Evolutionary conservation across 495 filamentous ascomycete species (phyloP).

Genomic region (Chlorociboria aeruginascens): DNA sequence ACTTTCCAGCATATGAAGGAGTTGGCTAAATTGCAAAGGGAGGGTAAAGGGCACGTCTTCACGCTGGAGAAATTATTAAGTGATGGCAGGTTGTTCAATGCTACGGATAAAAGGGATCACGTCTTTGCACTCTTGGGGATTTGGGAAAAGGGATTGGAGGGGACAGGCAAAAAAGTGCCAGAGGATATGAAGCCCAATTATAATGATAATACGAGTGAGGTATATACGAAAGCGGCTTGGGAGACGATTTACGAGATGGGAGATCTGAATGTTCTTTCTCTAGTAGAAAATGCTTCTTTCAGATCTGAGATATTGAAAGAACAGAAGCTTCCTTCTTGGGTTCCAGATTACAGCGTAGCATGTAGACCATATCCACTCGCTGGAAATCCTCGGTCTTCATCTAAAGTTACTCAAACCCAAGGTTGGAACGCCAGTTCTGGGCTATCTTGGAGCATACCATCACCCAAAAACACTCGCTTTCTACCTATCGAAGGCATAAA

Average conservation of each 20-base stretch:
- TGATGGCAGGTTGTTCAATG: slow-evolving; percentile 10
- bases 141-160: background rate
- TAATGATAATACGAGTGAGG: background rate
- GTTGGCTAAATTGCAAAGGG: background rate
- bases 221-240: slow-evolving; percentile 9
- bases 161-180: background rate
- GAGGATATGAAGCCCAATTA: background rate
- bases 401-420: too few species aligned
- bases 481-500: too few species aligned
- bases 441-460: too few species aligned
- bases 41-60: background rate
- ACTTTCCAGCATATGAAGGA: slow-evolving; percentile 10
- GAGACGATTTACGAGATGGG: slow-evolving; percentile 11
- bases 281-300: slow-evolving; percentile 2
- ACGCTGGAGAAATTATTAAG: slow-evolving; percentile 8
- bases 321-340: slow-evolving; percentile 13
- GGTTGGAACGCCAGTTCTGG: too few species aligned
- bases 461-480: too few species aligned
- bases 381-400: too few species aligned
- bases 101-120: slow-evolving; percentile 8
- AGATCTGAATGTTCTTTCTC: slow-evolving; percentile 11
- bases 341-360: slow-evolving; percentile 13
- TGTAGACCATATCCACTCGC: too few species aligned
- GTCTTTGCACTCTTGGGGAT: slow-evolving; percentile 12
- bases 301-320: background rate